These are phyloP conservation scores for Trichosporon ovoides DNA, from an alignment of 1,284 basidiomycete genomes.

Conservation along the genomic window DNA sequence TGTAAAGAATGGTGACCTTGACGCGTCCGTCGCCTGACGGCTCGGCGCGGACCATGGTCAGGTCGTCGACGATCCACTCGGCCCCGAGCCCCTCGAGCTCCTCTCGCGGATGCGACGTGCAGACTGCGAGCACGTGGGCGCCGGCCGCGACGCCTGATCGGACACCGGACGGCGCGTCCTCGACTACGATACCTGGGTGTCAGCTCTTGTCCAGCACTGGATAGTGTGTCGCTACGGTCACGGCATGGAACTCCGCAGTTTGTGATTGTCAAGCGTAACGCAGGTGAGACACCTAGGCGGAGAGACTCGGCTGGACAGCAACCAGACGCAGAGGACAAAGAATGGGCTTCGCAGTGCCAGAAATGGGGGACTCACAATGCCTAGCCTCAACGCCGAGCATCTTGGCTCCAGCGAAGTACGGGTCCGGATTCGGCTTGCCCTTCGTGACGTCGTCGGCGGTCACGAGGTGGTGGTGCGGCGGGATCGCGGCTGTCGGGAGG, in stretches of 20 bases:
- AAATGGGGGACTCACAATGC: conserved; percentile 29
- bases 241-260: no score
- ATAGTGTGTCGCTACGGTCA: no score
- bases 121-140: conserved; percentile 65
- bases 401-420: conserved; percentile 56
- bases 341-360: no score
- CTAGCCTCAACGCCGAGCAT: conserved; percentile 31
- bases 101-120: conserved; percentile 65
- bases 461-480: conserved; percentile 58
- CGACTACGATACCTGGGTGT: conserved; percentile 64
- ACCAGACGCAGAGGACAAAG: no score
- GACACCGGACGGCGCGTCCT: conserved; percentile 76
- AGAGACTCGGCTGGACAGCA: no score
- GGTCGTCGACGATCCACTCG: conserved; percentile 47
- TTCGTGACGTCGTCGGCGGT: conserved; percentile 67
- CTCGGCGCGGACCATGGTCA: conserved; percentile 30
- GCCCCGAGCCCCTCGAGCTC: conserved; percentile 54
- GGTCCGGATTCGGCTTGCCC: conserved; percentile 76
- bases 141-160: conserved; percentile 68
- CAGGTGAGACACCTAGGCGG: no score
- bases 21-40: conserved; percentile 22
- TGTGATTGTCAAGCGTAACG: no score
- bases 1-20: conserved; percentile 18
- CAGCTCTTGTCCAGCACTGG: neutral
- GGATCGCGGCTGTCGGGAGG: conserved; percentile 58